A percentile compares a stretch with the other conserved stretches of the same genome.
Conservation (phyloP, 352 stramenopile species). For the Phytophthora pisi region DNA sequence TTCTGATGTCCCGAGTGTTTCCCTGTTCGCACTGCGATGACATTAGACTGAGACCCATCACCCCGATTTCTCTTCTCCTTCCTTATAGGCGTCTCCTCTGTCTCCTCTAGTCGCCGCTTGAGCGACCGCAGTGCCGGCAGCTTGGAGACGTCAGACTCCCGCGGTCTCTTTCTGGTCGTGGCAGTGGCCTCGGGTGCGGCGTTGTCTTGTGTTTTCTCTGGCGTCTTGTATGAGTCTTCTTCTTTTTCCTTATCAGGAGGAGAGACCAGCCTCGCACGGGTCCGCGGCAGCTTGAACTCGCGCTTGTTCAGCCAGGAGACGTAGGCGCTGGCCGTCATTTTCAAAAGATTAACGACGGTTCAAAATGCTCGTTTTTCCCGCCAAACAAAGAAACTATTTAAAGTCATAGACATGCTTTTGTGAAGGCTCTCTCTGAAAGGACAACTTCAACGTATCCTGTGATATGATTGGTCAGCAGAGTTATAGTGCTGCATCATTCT, state of each 20-base stretch:
- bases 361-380: background rate
- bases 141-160: background rate
- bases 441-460: too few relatives aligned
- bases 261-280: background rate
- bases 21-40: background rate
- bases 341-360: background rate
- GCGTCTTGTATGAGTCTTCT: background rate
- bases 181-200: background rate
- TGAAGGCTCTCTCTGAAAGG: too few relatives aligned
- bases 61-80: background rate
- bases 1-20: background rate
- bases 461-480: too few relatives aligned
- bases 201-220: background rate
- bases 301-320: slow-evolving; percentile 13
- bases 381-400: background rate
- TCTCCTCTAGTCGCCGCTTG: background rate
- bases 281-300: slow-evolving; percentile 9
- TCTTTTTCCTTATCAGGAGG: background rate
- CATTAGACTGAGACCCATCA: background rate
- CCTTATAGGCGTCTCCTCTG: background rate
- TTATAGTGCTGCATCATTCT: too few relatives aligned
- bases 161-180: background rate
- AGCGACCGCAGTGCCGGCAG: background rate
- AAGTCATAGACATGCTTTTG: background rate
- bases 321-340: slow-evolving; percentile 8